Conservation (phyloP, 768 basidiomycete species). For the Trametes villosa region DNA sequence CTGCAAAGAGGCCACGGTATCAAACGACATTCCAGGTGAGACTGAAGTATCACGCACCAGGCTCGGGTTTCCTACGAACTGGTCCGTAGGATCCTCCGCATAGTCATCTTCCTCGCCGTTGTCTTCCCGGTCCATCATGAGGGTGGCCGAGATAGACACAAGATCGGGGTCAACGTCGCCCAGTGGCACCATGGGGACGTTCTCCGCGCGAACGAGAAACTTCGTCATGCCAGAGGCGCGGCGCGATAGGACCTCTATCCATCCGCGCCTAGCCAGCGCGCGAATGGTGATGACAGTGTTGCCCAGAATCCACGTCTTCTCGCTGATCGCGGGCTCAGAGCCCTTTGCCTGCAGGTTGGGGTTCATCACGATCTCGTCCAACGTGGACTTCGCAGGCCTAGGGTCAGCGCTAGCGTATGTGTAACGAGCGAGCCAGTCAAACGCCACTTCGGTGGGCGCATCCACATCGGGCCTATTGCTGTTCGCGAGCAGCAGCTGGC, state of each 20-base stretch:
- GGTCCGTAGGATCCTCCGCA: background rate
- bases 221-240: conserved; percentile 89
- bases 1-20: conserved; percentile 17
- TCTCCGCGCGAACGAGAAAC: conserved; percentile 85
- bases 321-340: conserved; percentile 47
- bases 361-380: conserved; percentile 80
- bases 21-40: conserved; percentile 13
- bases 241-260: conserved; percentile 85
- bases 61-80: conserved; percentile 10
- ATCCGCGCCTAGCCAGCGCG: conserved; percentile 71
- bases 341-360: conserved; percentile 38
- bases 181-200: conserved; percentile 81
- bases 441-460: conserved; percentile 92
- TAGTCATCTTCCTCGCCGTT: background rate
- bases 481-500: conserved; percentile 85
- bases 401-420: conserved; percentile 95
- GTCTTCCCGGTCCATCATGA: conserved; percentile 67
- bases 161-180: conserved; percentile 86
- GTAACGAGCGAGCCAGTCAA: conserved; percentile 96
- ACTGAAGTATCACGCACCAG: conserved; percentile 11
- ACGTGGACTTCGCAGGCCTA: conserved; percentile 76
- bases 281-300: conserved; percentile 85
- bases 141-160: conserved; percentile 68
- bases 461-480: conserved; percentile 75
- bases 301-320: conserved; percentile 88